Percentiles rank a stretch among this genome's conserved stretches.
These are phyloP conservation scores for Penicillium paxilli DNA, from an alignment of 495 filamentous ascomycete species.

Conservation along the genomic window DNA sequence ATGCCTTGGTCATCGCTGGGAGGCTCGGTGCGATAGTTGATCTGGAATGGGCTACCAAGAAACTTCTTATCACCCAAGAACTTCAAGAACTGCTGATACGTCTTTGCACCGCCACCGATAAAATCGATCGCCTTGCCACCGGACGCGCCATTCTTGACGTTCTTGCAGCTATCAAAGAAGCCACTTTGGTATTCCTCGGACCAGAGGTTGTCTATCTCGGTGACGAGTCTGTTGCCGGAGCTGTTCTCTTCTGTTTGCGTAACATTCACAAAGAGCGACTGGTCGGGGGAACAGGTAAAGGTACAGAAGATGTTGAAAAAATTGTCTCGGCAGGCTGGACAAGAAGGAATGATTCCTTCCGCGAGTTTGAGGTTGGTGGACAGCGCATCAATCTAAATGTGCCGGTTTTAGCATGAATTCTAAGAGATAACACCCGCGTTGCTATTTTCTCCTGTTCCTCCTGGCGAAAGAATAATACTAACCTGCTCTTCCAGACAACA, in stretches of 20 bases:
- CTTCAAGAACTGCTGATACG: constrained; percentile 79
- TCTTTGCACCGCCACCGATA: constrained; percentile 92
- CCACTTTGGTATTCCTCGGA: constrained; percentile 81
- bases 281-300: constrained; percentile 95
- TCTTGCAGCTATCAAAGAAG: constrained; percentile 96
- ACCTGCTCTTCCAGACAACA: constrained; percentile 87
- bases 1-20: constrained; percentile 57
- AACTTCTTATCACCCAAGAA: constrained; percentile 93
- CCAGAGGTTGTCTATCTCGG: constrained; percentile 88
- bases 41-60: constrained; percentile 90
- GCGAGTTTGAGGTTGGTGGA: constrained; percentile 81
- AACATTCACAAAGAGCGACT: constrained; percentile 93
- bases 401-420: background rate
- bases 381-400: constrained; percentile 68
- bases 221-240: constrained; percentile 71
- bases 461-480: too few species aligned
- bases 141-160: constrained; percentile 94
- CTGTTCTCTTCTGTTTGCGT: constrained; percentile 68
- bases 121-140: constrained; percentile 91
- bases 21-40: constrained; percentile 77
- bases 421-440: too few species aligned
- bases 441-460: too few species aligned
- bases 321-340: constrained; percentile 94
- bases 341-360: constrained; percentile 82
- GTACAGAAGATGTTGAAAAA: constrained; percentile 98